phyloP scores from a whole-genome alignment of 495 filamentous ascomycete species.

The Lindgomyces ingoldianus region DNA sequence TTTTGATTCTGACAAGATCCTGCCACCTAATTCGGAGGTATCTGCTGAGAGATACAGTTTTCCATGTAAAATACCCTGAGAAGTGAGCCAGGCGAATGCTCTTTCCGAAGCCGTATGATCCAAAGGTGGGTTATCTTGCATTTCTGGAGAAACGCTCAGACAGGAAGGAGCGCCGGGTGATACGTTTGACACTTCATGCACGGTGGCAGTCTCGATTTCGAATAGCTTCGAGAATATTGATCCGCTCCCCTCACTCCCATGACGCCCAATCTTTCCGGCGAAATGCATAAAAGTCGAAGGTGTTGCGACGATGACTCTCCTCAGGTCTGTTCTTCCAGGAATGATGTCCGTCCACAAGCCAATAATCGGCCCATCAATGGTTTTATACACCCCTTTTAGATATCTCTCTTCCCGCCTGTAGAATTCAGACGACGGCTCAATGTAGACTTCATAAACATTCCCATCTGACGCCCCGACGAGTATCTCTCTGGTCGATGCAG shows the following conservation, averaged over 20 bases:
- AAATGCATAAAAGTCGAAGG: conserved; percentile 74
- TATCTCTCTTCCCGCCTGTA: conserved; percentile 94
- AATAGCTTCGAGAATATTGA: conserved; percentile 86
- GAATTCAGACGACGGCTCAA: conserved; percentile 90
- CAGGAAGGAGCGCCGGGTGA: conserved; percentile 60
- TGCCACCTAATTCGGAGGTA: conserved; percentile 58
- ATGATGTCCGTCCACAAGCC: conserved; percentile 80
- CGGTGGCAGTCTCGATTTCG: conserved; percentile 74
- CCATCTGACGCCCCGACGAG: conserved; percentile 88
- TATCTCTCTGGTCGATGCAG: conserved; percentile 93
- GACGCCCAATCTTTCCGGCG: conserved; percentile 69
- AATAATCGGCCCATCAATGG: conserved; percentile 73
- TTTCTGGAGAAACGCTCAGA: conserved; percentile 75
- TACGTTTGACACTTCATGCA: conserved; percentile 64
- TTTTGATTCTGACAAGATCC: conserved; percentile 68
- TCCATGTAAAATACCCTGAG: conserved; percentile 86
- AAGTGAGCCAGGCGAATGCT: conserved; percentile 86
- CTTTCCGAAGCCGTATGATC: conserved; percentile 60
- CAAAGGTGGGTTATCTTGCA: conserved; percentile 50
- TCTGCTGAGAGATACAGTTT: conserved; percentile 56
- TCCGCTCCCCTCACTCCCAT: conserved; percentile 75
- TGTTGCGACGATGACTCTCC: conserved; percentile 77
- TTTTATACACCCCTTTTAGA: conserved; percentile 74
- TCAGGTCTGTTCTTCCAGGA: conserved; percentile 63
- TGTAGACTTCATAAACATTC: conserved; percentile 91